A percentile compares a stretch with the other conserved stretches of the same genome.
These are phyloP conservation scores for Acrodontium crateriforme DNA, from an alignment of 2,329 filamentous ascomycete genomes.

Conservation along the genomic window DNA sequence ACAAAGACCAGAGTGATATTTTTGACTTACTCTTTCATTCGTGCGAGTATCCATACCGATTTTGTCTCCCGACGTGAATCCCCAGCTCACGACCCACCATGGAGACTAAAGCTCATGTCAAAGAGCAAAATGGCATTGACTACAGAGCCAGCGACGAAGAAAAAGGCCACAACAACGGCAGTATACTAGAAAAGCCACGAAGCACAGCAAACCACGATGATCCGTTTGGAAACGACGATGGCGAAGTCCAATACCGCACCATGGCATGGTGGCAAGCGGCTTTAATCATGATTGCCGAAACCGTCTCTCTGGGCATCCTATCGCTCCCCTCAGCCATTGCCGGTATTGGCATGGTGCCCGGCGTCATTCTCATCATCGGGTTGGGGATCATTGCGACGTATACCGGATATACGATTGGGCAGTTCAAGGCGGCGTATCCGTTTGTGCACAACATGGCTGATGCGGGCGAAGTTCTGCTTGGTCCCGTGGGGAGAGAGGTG, in stretches of 20 bases:
- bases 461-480: conserved; percentile 48
- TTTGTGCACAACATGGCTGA: conserved; percentile 48
- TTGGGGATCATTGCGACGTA: conserved; percentile 46
- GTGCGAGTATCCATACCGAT: too few relatives aligned
- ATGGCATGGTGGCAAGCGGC: conserved; percentile 34
- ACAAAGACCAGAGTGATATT: too few relatives aligned
- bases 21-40: too few relatives aligned
- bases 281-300: conserved; percentile 43
- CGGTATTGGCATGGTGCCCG: conserved; percentile 38
- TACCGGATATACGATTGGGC: conserved; percentile 45
- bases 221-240: too few relatives aligned
- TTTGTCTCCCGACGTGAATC: too few relatives aligned
- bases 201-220: too few relatives aligned
- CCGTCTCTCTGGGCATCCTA: conserved; percentile 42
- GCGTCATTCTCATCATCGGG: conserved; percentile 40
- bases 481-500: conserved; percentile 48
- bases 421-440: conserved; percentile 44
- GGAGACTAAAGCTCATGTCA: too few relatives aligned
- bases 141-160: too few relatives aligned
- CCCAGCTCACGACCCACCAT: too few relatives aligned
- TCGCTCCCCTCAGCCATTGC: conserved; percentile 41
- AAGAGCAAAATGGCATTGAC: too few relatives aligned
- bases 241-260: conserved; percentile 39
- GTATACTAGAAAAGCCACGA: too few relatives aligned
- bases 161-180: too few relatives aligned